These are phyloP conservation scores for Fusarium luffae DNA, from an alignment of 2,329 filamentous ascomycete genomes.

Conservation along the genomic window DNA sequence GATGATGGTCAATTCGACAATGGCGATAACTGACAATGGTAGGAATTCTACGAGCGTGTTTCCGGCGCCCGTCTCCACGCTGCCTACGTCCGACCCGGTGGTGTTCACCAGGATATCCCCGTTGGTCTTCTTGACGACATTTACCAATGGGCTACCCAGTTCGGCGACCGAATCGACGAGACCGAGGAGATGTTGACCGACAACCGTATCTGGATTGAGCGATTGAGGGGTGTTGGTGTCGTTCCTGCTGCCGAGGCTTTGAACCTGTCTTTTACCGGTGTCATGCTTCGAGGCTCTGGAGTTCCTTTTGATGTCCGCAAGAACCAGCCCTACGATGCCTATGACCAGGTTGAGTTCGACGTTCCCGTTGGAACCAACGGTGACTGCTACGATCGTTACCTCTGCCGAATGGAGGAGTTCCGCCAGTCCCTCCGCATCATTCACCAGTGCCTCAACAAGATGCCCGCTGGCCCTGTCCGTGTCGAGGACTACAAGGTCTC, in stretches of 20 bases:
- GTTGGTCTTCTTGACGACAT: constrained; percentile 96
- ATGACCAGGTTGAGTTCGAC: constrained; percentile 97
- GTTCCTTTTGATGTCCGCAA: constrained; percentile 97
- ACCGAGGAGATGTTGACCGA: constrained; percentile 98
- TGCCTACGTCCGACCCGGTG: constrained; percentile 95
- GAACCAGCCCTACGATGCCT: constrained; percentile 96
- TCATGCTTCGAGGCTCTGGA: constrained; percentile 97
- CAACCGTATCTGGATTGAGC: constrained; percentile 98
- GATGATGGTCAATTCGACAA: neutral
- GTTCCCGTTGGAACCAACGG: constrained; percentile 96
- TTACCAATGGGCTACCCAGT: constrained; percentile 99
- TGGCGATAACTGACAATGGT: constrained; percentile 19
- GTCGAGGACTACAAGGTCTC: constrained; percentile 99
- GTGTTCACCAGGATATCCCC: constrained; percentile 95
- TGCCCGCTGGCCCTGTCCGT: constrained; percentile 92
- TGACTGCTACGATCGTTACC: constrained; percentile 98
- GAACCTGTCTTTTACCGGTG: constrained; percentile 95
- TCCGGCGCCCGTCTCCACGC: constrained; percentile 97
- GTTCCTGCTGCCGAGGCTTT: constrained; percentile 93
- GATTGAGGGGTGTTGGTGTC: constrained; percentile 91
- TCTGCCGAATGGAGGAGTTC: constrained; percentile 99
- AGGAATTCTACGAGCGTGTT: constrained; percentile 99
- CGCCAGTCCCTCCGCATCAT: constrained; percentile 98
- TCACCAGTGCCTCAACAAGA: constrained; percentile 98
- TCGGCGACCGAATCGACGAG: constrained; percentile 97